A percentile compares a stretch with the other conserved stretches of the same genome.
phyloP scores from a whole-genome alignment of 371 early-diverging fungal species.

The Umbelopsis sp. region DNA sequence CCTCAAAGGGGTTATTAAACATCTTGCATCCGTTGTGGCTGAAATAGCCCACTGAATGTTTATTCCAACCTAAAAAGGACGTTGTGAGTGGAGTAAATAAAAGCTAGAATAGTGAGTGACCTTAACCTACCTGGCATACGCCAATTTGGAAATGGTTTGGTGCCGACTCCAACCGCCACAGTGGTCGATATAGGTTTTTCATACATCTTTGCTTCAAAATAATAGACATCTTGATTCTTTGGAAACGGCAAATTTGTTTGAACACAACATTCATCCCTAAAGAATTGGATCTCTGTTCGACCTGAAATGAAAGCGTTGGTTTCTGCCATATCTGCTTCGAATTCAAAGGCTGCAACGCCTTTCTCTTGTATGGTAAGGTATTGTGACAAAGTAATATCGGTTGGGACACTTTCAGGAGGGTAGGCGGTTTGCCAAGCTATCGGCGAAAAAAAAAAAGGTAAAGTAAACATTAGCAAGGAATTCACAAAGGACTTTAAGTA shows the following conservation, averaged over 20 bases:
- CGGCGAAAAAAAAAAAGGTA: constrained; percentile 7
- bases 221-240: constrained; percentile 76
- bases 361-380: constrained; percentile 78
- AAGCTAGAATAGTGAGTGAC: neutral
- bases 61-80: constrained; percentile 61
- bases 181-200: constrained; percentile 60
- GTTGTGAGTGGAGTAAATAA: neutral
- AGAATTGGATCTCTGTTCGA: constrained; percentile 77
- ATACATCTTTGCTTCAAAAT: constrained; percentile 79
- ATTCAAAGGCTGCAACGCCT: constrained; percentile 85
- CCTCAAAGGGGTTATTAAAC: constrained; percentile 69
- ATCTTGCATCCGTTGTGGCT: constrained; percentile 66
- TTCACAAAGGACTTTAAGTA: no score
- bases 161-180: constrained; percentile 69
- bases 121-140: constrained; percentile 62
- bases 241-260: constrained; percentile 85
- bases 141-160: constrained; percentile 72
- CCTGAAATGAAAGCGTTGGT: constrained; percentile 68
- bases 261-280: constrained; percentile 73
- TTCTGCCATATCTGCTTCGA: constrained; percentile 68
- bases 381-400: constrained; percentile 70
- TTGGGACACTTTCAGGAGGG: constrained; percentile 67
- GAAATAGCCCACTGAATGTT: constrained; percentile 74
- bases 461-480: constrained; percentile 6
- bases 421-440: constrained; percentile 55